Percentiles rank a stretch among this genome's conserved stretches.
These are phyloP conservation scores for Zymoseptoria ardabiliae DNA, from an alignment of 2,329 filamentous ascomycete genomes.

Conservation along the genomic window DNA sequence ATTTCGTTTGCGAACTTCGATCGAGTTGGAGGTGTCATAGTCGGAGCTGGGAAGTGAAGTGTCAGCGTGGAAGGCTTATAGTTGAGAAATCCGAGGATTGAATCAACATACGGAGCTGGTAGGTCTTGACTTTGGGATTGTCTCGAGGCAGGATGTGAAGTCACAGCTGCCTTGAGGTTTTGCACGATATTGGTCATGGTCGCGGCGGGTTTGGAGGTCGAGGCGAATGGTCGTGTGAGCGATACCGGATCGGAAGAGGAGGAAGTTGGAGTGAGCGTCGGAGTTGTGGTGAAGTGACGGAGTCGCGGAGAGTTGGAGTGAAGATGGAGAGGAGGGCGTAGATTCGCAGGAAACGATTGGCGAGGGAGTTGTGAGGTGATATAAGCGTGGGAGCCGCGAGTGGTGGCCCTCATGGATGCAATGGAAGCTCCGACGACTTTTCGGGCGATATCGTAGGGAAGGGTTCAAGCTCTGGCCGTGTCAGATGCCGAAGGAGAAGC, in stretches of 20 bases:
- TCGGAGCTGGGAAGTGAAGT: conserved; percentile 25
- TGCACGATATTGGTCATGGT: neutral
- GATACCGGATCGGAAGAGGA: neutral
- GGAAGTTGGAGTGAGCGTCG: neutral
- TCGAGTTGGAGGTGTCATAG: conserved; percentile 43
- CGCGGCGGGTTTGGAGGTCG: neutral
- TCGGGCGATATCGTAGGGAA: neutral
- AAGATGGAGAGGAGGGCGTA: neutral
- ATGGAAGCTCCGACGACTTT: neutral
- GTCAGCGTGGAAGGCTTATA: conserved; percentile 5
- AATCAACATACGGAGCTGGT: conserved; percentile 17
- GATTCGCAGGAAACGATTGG: neutral
- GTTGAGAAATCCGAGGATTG: conserved; percentile 1
- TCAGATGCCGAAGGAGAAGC: neutral
- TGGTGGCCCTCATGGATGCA: neutral
- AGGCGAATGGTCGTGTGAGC: neutral
- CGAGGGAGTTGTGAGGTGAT: neutral
- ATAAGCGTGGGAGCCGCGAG: neutral
- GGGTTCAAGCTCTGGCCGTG: neutral
- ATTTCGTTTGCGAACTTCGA: conserved; percentile 44
- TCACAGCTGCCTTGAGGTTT: neutral
- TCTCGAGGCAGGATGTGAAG: neutral
- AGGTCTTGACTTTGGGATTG: neutral
- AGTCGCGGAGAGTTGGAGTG: neutral
- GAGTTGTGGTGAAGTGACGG: neutral